These are phyloP conservation scores for Trypanosoma vivax DNA, from an alignment of 208 protist genomes.

Conservation along the genomic window DNA sequence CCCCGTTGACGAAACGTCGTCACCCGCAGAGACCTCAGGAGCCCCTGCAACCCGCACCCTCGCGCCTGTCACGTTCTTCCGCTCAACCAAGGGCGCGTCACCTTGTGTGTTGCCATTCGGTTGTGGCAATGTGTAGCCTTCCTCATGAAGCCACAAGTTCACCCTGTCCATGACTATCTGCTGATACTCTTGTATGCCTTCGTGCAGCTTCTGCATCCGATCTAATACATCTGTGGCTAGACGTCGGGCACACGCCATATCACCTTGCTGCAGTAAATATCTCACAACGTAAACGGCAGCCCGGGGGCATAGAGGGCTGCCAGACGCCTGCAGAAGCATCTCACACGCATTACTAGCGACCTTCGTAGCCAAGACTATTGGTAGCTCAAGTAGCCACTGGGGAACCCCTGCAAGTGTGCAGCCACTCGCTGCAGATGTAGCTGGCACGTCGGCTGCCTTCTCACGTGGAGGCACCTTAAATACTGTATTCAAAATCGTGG, in stretches of 20 bases:
- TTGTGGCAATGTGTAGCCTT: constrained; percentile 17
- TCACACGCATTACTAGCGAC: constrained; percentile 17
- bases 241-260: constrained; percentile 18
- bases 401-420: constrained; percentile 29
- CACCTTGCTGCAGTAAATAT: constrained; percentile 29
- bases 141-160: constrained; percentile 14
- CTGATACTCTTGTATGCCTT: constrained; percentile 10
- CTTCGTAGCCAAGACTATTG: constrained; percentile 9
- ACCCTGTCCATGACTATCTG: constrained; percentile 9
- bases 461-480: background rate
- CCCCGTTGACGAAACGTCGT: too few species aligned
- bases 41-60: constrained; percentile 5
- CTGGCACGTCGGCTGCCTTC: background rate
- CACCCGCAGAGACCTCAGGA: constrained; percentile 9
- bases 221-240: constrained; percentile 16
- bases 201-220: constrained; percentile 7
- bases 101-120: background rate
- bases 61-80: constrained; percentile 3
- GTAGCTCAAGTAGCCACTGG: constrained; percentile 28
- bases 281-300: constrained; percentile 38
- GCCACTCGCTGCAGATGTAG: background rate
- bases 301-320: constrained; percentile 45
- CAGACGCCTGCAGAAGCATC: constrained; percentile 24
- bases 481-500: background rate
- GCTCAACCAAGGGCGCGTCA: background rate